phyloP scores from a whole-genome alignment of 495 filamentous ascomycete species.

The Lophiotrema nucula region DNA sequence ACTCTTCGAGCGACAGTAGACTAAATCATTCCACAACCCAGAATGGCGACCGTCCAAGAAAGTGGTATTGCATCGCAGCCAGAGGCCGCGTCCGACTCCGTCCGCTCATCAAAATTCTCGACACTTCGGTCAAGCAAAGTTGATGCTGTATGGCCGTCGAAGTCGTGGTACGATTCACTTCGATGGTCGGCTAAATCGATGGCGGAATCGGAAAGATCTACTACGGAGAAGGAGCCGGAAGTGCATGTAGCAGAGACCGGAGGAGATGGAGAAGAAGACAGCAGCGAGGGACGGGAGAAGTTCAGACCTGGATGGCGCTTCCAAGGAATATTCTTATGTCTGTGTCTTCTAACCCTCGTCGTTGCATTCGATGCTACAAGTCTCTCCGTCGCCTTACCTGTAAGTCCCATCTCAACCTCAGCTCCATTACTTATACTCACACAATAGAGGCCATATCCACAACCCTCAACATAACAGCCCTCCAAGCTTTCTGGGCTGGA shows the following conservation, averaged over 20 bases:
- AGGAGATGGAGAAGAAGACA: not conserved
- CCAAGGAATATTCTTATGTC: not conserved
- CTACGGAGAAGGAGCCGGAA: not conserved
- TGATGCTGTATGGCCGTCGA: not conserved
- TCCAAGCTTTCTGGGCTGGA: constrained; percentile 59
- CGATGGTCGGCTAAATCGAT: too few relatives aligned
- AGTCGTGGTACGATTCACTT: too few relatives aligned
- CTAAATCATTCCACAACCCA: too few relatives aligned
- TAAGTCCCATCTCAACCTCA: not conserved
- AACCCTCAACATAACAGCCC: constrained; percentile 48
- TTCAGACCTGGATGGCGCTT: not conserved
- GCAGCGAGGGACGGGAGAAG: not conserved
- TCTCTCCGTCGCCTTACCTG: not conserved
- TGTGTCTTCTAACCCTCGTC: not conserved
- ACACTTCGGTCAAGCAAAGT: not conserved
- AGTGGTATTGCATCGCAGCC: too few relatives aligned
- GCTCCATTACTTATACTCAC: not conserved
- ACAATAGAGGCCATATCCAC: constrained; percentile 46
- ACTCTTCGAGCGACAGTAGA: too few relatives aligned
- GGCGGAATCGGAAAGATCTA: too few relatives aligned
- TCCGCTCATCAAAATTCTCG: too few relatives aligned
- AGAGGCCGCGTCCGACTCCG: too few relatives aligned
- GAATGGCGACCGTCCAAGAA: too few relatives aligned
- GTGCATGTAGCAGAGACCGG: not conserved
- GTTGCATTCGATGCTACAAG: not conserved